Percentiles rank a stretch among this genome's conserved stretches.
phyloP scores from a whole-genome alignment of 2,329 filamentous ascomycete species.

The Sporothrix variecibatus region DNA sequence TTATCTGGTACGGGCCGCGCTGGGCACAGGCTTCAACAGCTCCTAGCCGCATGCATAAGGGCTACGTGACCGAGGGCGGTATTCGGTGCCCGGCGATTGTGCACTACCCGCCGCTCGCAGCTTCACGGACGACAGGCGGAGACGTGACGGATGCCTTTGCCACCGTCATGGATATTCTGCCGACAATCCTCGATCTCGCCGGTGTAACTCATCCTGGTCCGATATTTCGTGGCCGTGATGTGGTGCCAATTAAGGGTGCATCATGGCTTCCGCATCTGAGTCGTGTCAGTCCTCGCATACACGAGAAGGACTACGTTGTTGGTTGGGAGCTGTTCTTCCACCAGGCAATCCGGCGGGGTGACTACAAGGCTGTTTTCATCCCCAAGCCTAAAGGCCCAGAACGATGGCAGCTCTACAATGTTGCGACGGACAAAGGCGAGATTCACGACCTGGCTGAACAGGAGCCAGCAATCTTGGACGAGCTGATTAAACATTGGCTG shows the following conservation, averaged over 20 bases:
- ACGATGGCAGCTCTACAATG: conserved; percentile 53
- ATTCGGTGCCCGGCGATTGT: conserved; percentile 52
- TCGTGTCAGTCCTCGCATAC: conserved; percentile 30
- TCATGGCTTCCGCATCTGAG: conserved; percentile 31
- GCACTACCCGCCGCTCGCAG: conserved; percentile 37
- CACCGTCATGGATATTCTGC: conserved; percentile 46
- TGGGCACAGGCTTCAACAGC: conserved; percentile 41
- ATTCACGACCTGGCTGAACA: conserved; percentile 41
- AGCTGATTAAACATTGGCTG: conserved; percentile 32
- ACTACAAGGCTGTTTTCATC: conserved; percentile 48
- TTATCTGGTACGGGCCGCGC: conserved; percentile 59
- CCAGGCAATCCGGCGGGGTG: conserved; percentile 39
- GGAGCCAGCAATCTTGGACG: conserved; percentile 38
- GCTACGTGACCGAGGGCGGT: conserved; percentile 50
- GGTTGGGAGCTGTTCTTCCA: conserved; percentile 42
- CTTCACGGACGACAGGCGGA: conserved; percentile 35
- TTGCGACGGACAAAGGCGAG: conserved; percentile 49
- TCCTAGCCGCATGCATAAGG: conserved; percentile 36
- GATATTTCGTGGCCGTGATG: conserved; percentile 48
- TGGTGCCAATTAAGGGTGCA: conserved; percentile 38
- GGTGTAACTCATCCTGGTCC: conserved; percentile 45
- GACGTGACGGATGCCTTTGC: conserved; percentile 41
- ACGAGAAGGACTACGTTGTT: conserved; percentile 41
- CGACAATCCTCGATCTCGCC: conserved; percentile 51
- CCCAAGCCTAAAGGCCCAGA: conserved; percentile 50